phyloP scores from a whole-genome alignment of 352 stramenopile species.

The Pythium coloratum region DNA sequence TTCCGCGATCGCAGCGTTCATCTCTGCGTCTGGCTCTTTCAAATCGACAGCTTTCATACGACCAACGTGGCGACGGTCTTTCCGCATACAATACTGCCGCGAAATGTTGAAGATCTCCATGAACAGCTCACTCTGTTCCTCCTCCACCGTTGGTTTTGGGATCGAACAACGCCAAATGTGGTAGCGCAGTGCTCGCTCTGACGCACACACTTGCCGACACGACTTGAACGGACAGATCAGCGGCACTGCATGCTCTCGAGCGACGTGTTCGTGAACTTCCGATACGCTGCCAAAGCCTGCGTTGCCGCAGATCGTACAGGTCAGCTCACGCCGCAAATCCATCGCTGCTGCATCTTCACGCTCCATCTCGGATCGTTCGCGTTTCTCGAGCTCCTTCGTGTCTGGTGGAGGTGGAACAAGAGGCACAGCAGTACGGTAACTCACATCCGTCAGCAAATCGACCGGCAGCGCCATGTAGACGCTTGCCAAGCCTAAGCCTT shows the following conservation, averaged over 20 bases:
- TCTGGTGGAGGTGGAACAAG: conserved; percentile 42
- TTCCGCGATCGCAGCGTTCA: conserved; percentile 36
- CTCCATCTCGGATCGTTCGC: conserved; percentile 41
- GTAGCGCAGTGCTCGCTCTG: conserved; percentile 65
- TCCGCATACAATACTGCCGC: conserved; percentile 73
- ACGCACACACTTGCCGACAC: conserved; percentile 68
- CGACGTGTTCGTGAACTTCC: conserved; percentile 62
- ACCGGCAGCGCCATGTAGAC: conserved; percentile 51
- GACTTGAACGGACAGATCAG: conserved; percentile 75
- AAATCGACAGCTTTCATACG: conserved; percentile 26
- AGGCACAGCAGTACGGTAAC: conserved; percentile 44
- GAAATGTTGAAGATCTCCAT: conserved; percentile 78
- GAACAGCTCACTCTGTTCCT: conserved; percentile 60
- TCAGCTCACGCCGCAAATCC: conserved; percentile 36
- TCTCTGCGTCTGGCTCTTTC: conserved; percentile 20
- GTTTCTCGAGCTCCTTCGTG: conserved; percentile 40
- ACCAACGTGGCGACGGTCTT: conserved; percentile 55
- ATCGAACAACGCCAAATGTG: conserved; percentile 74
- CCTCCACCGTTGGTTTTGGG: conserved; percentile 49
- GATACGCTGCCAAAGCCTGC: conserved; percentile 17
- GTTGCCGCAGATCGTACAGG: conserved; percentile 51
- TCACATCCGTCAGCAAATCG: conserved; percentile 56
- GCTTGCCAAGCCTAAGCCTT: conserved; percentile 57
- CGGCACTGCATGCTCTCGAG: conserved; percentile 52
- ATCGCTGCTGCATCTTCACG: conserved; percentile 36